Evolutionary conservation across 345 rosid species (phyloP), one percentile per base, ranked within the genome.

Genomic region (Trapa incisa): DNA sequence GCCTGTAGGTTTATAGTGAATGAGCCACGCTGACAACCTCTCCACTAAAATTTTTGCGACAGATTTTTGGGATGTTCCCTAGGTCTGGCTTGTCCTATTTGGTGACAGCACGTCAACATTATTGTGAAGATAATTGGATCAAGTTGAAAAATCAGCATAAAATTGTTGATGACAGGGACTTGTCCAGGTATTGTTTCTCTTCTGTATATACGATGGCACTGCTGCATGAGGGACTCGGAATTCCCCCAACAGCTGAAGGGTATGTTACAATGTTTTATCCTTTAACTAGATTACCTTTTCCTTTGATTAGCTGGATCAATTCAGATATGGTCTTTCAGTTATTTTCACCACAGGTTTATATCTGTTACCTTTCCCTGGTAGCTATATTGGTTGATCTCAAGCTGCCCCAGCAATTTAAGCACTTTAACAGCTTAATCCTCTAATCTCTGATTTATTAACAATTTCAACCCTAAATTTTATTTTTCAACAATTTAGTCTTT

Each of bases 121-220:
- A 75, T 37, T 82, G 85, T 37, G 80, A 68, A 65, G 70, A 65
- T 73, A 70, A 75, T 22, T 82, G 85, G 85, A 68, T 65, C 47
- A 41, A 63, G 60, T 69, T 79, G 68, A 79, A 64, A 73, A 66
- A 43, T 48, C 67, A 69, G 57, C 77, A 79, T 57, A 42, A 4
- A 35, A 47, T 58, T 41, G 42, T 66, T 64, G 83, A 73, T 75
- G 80, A 73, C 50, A 41, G 72, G 73, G 84, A 82, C 73, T 68
- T 82, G 72, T 32, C 70, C 67, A 78, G 79, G 78, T 78, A 80
- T 65, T 82, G 86, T 64, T 82, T 80, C 79, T 74, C 81, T 73
- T 80, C 86, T 36, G 80, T 81, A 63, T 80, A 80, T 53, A 68
- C 70, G 2, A 75, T 74, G 54, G 82, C 82, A 33, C 63, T 82